phyloP scores from a whole-genome alignment of 2,329 filamentous ascomycete genomes.

The Calonectria crousiana region DNA sequence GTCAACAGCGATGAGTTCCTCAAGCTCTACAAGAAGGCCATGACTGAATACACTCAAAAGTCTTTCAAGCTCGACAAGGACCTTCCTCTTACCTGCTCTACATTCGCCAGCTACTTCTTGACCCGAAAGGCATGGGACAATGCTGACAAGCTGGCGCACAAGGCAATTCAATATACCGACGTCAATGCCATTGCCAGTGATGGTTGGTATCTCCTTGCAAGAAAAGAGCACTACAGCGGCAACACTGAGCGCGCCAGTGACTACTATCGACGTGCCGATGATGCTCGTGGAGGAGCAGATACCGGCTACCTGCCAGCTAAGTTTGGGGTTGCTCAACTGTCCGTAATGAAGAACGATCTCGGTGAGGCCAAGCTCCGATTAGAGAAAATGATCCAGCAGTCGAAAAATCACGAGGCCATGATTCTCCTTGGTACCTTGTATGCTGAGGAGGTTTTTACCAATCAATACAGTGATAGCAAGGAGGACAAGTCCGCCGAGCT shows the following conservation, averaged over 20 bases:
- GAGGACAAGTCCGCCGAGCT: conserved; percentile 89
- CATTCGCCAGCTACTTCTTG: conserved; percentile 91
- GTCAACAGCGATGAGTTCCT: conserved; percentile 89
- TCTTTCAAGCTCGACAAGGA: conserved; percentile 95
- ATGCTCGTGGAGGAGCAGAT: conserved; percentile 91
- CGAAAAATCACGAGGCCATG: conserved; percentile 89
- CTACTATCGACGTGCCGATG: conserved; percentile 90
- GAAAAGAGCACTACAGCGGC: conserved; percentile 88
- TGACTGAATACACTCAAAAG: conserved; percentile 93
- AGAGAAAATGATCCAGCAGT: conserved; percentile 92
- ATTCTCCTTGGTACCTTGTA: conserved; percentile 91
- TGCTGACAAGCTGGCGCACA: conserved; percentile 88
- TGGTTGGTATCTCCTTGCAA: conserved; percentile 94
- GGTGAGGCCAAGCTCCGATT: conserved; percentile 93
- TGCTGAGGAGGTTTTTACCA: conserved; percentile 92
- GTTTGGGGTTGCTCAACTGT: conserved; percentile 91
- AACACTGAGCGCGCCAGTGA: conserved; percentile 82
- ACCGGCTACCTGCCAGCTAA: conserved; percentile 93
- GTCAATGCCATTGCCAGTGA: conserved; percentile 97
- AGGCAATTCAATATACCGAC: conserved; percentile 95
- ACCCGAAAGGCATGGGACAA: conserved; percentile 83
- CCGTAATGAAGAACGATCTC: conserved; percentile 84
- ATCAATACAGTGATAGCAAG: conserved; percentile 76
- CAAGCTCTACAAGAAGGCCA: conserved; percentile 88
- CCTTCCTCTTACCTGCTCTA: conserved; percentile 88